Conservation (phyloP, 2,329 filamentous ascomycete species). For the Gaeumannomyces tritici region DNA sequence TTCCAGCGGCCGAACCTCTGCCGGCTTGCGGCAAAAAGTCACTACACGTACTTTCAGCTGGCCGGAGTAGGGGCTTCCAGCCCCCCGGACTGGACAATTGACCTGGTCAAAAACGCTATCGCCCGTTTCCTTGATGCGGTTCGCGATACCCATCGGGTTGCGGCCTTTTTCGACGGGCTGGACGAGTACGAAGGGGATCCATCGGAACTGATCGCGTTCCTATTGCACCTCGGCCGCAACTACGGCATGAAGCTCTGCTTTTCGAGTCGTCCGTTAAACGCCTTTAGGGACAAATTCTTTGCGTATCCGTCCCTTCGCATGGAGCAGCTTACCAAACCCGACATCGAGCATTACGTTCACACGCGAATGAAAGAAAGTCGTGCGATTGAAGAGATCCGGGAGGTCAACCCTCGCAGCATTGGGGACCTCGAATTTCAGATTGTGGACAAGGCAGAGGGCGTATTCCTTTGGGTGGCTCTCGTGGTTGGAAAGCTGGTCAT, state of each 20-base stretch:
- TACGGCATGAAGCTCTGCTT: too few relatives aligned
- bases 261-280: too few relatives aligned
- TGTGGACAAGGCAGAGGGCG: not conserved
- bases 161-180: not conserved
- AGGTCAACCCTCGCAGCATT: not conserved
- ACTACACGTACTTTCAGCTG: not conserved
- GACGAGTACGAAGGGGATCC: not conserved
- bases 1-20: too few relatives aligned
- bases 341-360: not conserved
- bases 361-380: not conserved
- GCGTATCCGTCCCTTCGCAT: too few relatives aligned
- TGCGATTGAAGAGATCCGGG: not conserved
- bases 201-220: too few relatives aligned
- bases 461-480: conserved; percentile 3
- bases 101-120: not conserved
- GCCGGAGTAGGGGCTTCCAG: not conserved
- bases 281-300: too few relatives aligned
- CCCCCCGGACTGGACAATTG: not conserved
- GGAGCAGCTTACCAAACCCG: too few relatives aligned
- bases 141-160: not conserved
- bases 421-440: not conserved
- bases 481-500: not conserved
- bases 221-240: too few relatives aligned
- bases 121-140: not conserved
- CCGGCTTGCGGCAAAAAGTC: not conserved